These are phyloP conservation scores for Schwanniomyces occidentalis DNA, from an alignment of 805 yeast species.

Conservation along the genomic window DNA sequence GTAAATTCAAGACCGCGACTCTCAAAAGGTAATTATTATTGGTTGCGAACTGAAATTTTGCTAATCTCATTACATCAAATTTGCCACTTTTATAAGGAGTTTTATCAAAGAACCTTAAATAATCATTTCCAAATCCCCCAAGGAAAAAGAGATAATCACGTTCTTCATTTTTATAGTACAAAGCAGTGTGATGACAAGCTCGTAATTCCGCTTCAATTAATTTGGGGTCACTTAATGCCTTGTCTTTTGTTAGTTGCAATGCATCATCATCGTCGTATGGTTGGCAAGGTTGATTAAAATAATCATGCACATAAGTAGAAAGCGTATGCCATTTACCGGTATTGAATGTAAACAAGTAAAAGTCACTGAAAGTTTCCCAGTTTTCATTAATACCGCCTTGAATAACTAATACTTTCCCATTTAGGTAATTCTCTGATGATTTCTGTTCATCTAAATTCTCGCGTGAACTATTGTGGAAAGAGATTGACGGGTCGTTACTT, in stretches of 20 bases:
- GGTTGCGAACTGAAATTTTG: slow-evolving; percentile 28
- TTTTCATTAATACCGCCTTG: slow-evolving; percentile 43
- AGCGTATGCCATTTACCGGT: slow-evolving; percentile 35
- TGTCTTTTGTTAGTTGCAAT: slow-evolving; percentile 20
- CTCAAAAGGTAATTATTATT: slow-evolving; percentile 30
- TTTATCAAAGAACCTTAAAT: slow-evolving; percentile 30
- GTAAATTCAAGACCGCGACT: slow-evolving; percentile 35
- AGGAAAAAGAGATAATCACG: slow-evolving; percentile 35
- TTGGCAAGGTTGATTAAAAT: slow-evolving; percentile 25
- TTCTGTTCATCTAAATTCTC: slow-evolving; percentile 5
- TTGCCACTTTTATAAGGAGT: slow-evolving; percentile 31
- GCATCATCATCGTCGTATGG: slow-evolving; percentile 33
- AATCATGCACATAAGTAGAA: slow-evolving; percentile 36
- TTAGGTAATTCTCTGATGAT: slow-evolving; percentile 19
- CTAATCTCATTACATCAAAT: slow-evolving; percentile 34
- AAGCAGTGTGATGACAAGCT: slow-evolving; percentile 42
- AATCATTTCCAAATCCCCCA: slow-evolving; percentile 42
- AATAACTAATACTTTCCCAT: slow-evolving; percentile 30
- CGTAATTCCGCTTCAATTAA: slow-evolving; percentile 41
- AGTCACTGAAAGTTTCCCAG: slow-evolving; percentile 29
- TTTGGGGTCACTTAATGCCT: slow-evolving; percentile 25
- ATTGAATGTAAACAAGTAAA: slow-evolving; percentile 32
- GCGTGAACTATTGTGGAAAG: background rate
- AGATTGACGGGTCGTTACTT: slow-evolving; percentile 1
- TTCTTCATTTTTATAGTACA: slow-evolving; percentile 32